Evolutionary conservation across 345 rosid species (phyloP), one percentile per base, ranked within the genome.

Genomic region (Citrus maxima): DNA sequence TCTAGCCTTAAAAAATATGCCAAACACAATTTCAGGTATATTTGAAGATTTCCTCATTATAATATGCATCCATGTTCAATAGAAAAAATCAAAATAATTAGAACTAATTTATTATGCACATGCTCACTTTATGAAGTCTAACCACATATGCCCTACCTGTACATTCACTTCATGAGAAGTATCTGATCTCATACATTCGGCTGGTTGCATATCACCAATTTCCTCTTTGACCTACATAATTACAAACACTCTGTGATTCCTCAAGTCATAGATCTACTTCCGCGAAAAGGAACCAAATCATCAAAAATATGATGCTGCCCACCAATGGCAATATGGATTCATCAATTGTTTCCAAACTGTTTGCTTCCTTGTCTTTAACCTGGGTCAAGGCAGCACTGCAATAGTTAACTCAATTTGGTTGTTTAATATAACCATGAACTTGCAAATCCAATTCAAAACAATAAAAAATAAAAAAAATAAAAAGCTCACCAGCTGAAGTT

Each of bases 401-500:
- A 67, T 67, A 62, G 30, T 82, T 12, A 56, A 13, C 59, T 58
- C 54, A 22, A 35, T 63, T 37, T 42, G 7, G 25, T 16, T 30
- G 40, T 18, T 30, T 61, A 59, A 30, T 54, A 28, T 7, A 24
- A 5, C 19, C 59, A 24, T 34, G 30, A 75, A 37, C 9, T 28
- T 19, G 27, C 10, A 6, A 32, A 54, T 77, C 40, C 37, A 76
- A 78, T 56, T 82, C 37, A 21, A 60, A 77, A 19, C 65, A 16
- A 10, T 3, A 1, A 37, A 37, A 37, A 74, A 61, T 49, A n/a
- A 22, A 21, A 56, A 76, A 22, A 46, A 19, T 16, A 66, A 81
- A 74, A 28, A 73, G 77, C 95, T 87, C 87, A 93, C 99, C 95
- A 93, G 67, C 54, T 88, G 87, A 73, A 74, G 87, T 80, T 91